Percentiles rank a stretch among this genome's conserved stretches.
phyloP scores from a whole-genome alignment of 805 yeast genomes.

The Saturnispora mendoncae region DNA sequence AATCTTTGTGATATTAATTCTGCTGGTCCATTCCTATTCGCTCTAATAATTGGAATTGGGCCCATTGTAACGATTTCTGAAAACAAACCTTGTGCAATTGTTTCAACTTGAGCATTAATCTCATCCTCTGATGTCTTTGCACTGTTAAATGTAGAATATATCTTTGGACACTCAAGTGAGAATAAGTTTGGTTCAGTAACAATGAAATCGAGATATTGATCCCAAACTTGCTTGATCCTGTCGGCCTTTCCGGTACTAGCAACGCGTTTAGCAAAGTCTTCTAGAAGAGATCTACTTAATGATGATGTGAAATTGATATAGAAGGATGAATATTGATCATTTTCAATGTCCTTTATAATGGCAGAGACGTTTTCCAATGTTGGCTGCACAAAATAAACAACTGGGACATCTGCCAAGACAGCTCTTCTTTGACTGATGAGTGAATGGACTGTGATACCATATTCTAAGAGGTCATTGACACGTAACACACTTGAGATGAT shows the following conservation, averaged over 20 bases:
- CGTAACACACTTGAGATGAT: slow-evolving; percentile 86
- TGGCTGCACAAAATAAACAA: slow-evolving; percentile 84
- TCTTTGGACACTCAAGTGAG: slow-evolving; percentile 58
- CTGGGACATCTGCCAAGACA: slow-evolving; percentile 92
- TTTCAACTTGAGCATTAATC: slow-evolving; percentile 59
- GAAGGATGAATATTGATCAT: slow-evolving; percentile 67
- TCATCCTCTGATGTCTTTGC: slow-evolving; percentile 67
- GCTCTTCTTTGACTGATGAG: slow-evolving; percentile 62
- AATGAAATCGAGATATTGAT: slow-evolving; percentile 84
- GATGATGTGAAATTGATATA: slow-evolving; percentile 84
- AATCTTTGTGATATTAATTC: slow-evolving; percentile 85
- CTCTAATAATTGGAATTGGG: slow-evolving; percentile 80
- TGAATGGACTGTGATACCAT: slow-evolving; percentile 89
- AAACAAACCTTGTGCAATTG: slow-evolving; percentile 71
- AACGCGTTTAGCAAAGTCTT: slow-evolving; percentile 79
- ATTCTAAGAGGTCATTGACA: slow-evolving; percentile 80
- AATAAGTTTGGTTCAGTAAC: slow-evolving; percentile 91
- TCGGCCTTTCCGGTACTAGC: slow-evolving; percentile 62
- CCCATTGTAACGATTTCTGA: slow-evolving; percentile 71
- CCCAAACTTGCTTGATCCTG: slow-evolving; percentile 80
- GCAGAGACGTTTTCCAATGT: slow-evolving; percentile 62
- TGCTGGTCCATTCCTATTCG: slow-evolving; percentile 91
- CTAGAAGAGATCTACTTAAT: slow-evolving; percentile 68
- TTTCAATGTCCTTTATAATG: slow-evolving; percentile 64
- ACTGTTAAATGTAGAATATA: slow-evolving; percentile 61